phyloP scores from a whole-genome alignment of 2,329 filamentous ascomycete genomes.

The Calonectria pteridis region DNA sequence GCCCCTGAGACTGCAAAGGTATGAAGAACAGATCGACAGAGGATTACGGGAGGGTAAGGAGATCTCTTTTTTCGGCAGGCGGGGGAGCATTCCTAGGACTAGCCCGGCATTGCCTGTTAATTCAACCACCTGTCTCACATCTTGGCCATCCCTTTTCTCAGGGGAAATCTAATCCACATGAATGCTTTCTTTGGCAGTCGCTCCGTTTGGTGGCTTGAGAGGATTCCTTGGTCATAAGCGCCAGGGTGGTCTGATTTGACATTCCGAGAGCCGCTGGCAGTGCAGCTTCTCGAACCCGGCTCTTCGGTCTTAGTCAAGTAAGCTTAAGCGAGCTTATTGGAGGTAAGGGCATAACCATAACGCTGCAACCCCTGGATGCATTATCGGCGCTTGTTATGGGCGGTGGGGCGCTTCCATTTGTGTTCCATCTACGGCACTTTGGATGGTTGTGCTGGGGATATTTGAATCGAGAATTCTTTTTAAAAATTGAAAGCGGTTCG shows the following conservation, averaged over 20 bases:
- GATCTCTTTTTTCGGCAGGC: neutral
- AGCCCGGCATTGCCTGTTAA: neutral
- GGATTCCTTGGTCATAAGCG: neutral
- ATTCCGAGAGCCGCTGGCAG: neutral
- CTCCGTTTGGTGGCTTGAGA: neutral
- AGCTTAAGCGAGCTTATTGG: constrained; percentile 19
- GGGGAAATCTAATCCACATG: neutral
- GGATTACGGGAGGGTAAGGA: neutral
- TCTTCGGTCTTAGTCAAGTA: neutral
- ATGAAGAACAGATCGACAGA: constrained; percentile 8
- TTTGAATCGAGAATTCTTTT: neutral
- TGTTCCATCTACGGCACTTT: neutral
- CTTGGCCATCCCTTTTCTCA: neutral
- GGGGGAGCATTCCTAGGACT: neutral
- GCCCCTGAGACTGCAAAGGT: neutral
- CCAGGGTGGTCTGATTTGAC: constrained; percentile 3
- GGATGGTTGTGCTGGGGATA: neutral
- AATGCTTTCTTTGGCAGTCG: neutral
- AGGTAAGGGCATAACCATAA: neutral
- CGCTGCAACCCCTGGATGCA: neutral
- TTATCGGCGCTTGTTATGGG: neutral
- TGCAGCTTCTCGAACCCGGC: neutral
- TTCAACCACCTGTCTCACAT: neutral
- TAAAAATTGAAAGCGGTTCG: neutral
- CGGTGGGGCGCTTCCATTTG: neutral